Percentiles rank a stretch among this genome's conserved stretches.
These are phyloP conservation scores for Tricholomella constricta DNA, from an alignment of 768 basidiomycete species.

Conservation along the genomic window DNA sequence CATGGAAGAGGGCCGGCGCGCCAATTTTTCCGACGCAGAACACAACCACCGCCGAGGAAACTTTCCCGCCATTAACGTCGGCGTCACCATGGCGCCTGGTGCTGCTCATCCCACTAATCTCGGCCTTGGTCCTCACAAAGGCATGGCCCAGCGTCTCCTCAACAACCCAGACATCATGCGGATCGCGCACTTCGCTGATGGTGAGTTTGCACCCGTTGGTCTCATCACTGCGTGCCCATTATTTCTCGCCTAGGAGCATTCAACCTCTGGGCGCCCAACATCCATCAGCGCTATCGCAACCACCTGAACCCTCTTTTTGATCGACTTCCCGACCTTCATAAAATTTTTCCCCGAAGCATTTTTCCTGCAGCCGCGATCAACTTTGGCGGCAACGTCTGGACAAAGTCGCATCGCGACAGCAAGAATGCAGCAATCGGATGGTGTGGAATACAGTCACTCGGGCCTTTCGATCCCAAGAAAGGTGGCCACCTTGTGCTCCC, in stretches of 20 bases:
- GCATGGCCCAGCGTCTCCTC: neutral
- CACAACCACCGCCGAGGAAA: too few species aligned
- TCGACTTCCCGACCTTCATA: neutral
- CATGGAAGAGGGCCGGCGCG: neutral
- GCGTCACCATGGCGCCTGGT: constrained; percentile 4
- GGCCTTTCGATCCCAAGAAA: constrained; percentile 2
- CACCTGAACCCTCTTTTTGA: neutral
- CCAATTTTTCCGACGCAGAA: neutral
- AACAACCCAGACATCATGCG: neutral
- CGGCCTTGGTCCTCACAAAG: neutral
- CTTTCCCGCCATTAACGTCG: constrained; percentile 2
- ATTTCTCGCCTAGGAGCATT: constrained; percentile 1
- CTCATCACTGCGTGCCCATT: neutral
- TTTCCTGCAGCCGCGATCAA: constrained; percentile 27
- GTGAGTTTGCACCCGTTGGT: neutral
- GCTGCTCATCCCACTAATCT: neutral
- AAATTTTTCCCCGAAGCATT: constrained; percentile 15
- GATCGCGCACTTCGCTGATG: neutral
- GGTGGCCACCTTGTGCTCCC: too few species aligned
- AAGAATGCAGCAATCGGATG: constrained; percentile 20
- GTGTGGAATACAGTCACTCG: constrained; percentile 27
- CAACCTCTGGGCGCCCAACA: constrained; percentile 12
- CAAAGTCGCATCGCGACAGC: constrained; percentile 17
- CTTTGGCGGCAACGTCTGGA: constrained; percentile 17
- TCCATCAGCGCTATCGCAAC: constrained; percentile 7